Base-by-base conservation (phyloP, 306 rosid genomes). In the Echinosophora koreensis region DNA sequence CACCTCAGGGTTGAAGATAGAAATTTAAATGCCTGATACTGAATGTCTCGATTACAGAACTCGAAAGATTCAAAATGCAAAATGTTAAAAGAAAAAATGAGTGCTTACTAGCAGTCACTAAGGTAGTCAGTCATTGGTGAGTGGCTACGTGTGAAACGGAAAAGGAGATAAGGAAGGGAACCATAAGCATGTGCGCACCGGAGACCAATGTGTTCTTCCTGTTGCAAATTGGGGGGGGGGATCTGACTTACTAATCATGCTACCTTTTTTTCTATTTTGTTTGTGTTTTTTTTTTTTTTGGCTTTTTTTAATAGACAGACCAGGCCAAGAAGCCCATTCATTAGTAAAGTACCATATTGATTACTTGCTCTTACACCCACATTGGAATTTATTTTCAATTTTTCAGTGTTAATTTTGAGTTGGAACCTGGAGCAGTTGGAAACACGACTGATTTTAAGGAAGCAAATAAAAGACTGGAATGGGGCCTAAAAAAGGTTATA, bases 391-490 rank as follows among this genome's bases (percentile, higher is more conserved):
- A 22, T 71, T 77, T 82, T 74, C 82, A 84, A 90, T 39, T 71
- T 81, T 77, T 69, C 86, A 91, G 97, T 59, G 96, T 89, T 56
- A 91, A 87, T 81, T 95, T 92, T 71, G 96, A 91, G 81, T 84
- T 92, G 90, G 97, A 92, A 82, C 88, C 96, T 11, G 97, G 97
- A 74, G 87, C 90, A 46, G 91, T 85, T 71, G 97, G 99, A 77
- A 89, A 89, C 77, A 92, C 94, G 59, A 85, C 99, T 28, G 90
- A 95, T 84, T 95, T 88, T 77, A 92, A 79, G 89, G 96, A 92
- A 86, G 87, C 90, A 47, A 92, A 89, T 68, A 92, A 87, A 84
- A 89, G 84, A 79, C 88, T 95, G 73, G 97, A 92, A 80, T 95
- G 98, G 98, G 90, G 96, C 68, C 56, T 92, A 50, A 89, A 92